Base-by-base conservation (phyloP, 192 early-diverging fungal species). In the Mortierella hygrophila region DNA sequence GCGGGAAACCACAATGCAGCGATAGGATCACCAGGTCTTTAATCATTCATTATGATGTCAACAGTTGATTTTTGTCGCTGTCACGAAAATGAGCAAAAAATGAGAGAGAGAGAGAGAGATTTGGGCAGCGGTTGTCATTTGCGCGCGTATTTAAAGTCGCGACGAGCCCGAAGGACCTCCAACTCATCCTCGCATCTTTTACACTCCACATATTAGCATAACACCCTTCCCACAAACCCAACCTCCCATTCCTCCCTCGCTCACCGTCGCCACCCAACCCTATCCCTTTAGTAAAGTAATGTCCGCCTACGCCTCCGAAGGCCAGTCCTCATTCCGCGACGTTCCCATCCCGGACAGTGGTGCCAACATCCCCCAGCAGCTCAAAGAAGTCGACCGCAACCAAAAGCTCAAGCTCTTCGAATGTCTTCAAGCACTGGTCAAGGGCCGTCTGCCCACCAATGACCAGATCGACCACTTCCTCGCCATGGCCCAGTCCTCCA, bases 371-470 rank as follows among this genome's bases (percentile, higher is more conserved):
- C 79, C 84, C 0, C 84, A 86, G 52, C 46, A 75, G 2, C 73
- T 86, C 65, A 81, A 86, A 23, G 47, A 86, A 11, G 83, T 77
- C 54, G 79, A 86, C 44, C 75, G 79, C 44, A 70, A 81, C 72
- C 68, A 89, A 55, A 88, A 85, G 60, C 76, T 85, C 73, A 83
- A 89, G 76, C 41, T 88, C 16, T 79, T 88, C 54, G 82, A 79
- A 20, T 80, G 77, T 73, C 69, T 88, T 23, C 87, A 88, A 68
- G 87, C 87, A 0, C 44, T 90, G 8, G 54, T 83, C 32, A 54
- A 87, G 40, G 89, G 89, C 37, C 84, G 83, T 35, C 54, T 90
- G 57, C 89, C 89, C n/a, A 86, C 88, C 41, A 90, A 90, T 40
- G 81, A 83, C 16, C 87, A 90, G 47, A 38, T 90, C 21, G 76